phyloP scores from a whole-genome alignment of 352 stramenopile genomes.

The Pythium coloratum region DNA sequence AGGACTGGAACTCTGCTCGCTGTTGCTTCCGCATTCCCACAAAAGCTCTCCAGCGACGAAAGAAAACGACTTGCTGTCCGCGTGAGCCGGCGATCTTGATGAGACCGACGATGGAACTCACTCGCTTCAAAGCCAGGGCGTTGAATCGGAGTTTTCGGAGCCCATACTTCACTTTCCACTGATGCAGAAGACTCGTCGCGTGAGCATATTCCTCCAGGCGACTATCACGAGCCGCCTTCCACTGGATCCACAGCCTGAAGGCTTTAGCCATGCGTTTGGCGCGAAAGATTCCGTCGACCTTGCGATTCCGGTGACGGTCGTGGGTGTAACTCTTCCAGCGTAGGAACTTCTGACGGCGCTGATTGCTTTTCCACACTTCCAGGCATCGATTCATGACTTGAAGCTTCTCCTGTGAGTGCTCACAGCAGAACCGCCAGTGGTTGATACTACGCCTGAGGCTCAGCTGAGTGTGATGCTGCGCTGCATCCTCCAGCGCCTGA shows the following conservation, averaged over 20 bases:
- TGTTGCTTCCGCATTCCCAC: background rate
- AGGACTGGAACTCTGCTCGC: background rate
- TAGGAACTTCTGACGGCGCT: background rate
- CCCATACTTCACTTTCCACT: conserved; percentile 1
- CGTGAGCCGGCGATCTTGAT: conserved; percentile 11
- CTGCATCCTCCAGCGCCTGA: background rate
- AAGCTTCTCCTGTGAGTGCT: conserved; percentile 2
- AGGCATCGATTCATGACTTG: conserved; percentile 6
- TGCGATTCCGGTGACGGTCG: background rate
- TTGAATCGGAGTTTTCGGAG: conserved; percentile 4
- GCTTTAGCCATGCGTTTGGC: background rate
- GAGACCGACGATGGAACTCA: conserved; percentile 4
- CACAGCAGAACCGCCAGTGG: background rate
- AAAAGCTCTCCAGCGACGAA: conserved; percentile 3
- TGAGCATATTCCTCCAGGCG: background rate
- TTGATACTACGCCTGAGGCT: background rate
- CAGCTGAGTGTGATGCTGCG: background rate
- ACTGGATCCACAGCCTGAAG: conserved; percentile 10
- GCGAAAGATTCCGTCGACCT: background rate
- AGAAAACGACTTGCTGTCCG: background rate
- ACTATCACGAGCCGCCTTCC: conserved; percentile 1
- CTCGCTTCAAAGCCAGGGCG: background rate
- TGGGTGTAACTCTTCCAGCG: conserved; percentile 5
- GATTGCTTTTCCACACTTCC: conserved; percentile 1
- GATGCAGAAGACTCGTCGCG: background rate